Evolutionary conservation across 306 rosid genomes (phyloP).

Genomic region (Dalbergia oliveri): DNA sequence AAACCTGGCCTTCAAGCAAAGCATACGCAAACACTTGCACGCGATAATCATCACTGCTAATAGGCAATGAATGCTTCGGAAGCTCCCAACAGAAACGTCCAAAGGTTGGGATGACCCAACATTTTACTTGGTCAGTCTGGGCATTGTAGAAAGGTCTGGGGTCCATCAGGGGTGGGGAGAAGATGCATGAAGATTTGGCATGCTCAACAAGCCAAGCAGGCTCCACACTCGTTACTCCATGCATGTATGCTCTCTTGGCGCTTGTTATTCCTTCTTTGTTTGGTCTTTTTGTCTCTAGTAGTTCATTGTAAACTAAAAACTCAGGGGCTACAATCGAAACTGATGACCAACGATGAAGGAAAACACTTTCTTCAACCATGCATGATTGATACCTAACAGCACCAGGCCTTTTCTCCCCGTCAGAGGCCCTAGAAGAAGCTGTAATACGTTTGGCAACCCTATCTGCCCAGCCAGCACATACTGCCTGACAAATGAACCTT

Average conservation of each 20-base stretch:
- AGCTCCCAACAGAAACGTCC: conserved; percentile 90
- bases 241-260: conserved; percentile 76
- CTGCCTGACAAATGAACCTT: conserved; percentile 79
- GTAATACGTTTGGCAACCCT: conserved; percentile 85
- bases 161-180: conserved; percentile 68
- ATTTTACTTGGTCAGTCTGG: conserved; percentile 65
- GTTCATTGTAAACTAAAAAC: conserved; percentile 88
- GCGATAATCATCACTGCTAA: conserved; percentile 51
- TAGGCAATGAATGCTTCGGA: conserved; percentile 63
- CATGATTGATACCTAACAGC: conserved; percentile 74
- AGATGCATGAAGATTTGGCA: conserved; percentile 74
- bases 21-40: conserved; percentile 74
- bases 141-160: conserved; percentile 78
- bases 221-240: conserved; percentile 79
- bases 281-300: conserved; percentile 73
- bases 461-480: conserved; percentile 99
- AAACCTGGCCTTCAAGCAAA: conserved; percentile 88
- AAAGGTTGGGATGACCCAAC: conserved; percentile 71
- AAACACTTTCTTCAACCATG: conserved; percentile 72
- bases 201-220: conserved; percentile 87
- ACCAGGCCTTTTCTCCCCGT: conserved; percentile 55
- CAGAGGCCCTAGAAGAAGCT: conserved; percentile 55
- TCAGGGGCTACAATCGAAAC: conserved; percentile 76
- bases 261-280: conserved; percentile 79
- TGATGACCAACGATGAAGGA: conserved; percentile 79